These are phyloP conservation scores for Wallacemonas sp. DNA, from an alignment of 208 protist species.

Conservation along the genomic window DNA sequence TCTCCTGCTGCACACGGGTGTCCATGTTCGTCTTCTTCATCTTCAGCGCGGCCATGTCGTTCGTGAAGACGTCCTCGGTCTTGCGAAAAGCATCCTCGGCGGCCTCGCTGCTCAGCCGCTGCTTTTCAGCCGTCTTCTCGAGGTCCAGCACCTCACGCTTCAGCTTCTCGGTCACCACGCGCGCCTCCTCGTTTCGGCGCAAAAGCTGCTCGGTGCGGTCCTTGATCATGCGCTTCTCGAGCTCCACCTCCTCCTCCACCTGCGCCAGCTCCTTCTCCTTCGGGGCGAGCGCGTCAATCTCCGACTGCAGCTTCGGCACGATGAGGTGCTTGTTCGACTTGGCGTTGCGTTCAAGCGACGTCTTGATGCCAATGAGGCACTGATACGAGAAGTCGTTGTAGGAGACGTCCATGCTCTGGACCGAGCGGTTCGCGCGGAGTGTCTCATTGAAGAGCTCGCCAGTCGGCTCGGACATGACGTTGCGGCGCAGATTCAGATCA, in stretches of 20 bases:
- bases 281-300: slow-evolving; percentile 75
- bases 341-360: slow-evolving; percentile 64
- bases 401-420: slow-evolving; percentile 85
- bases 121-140: slow-evolving; percentile 54
- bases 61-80: slow-evolving; percentile 69
- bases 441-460: slow-evolving; percentile 71
- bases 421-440: slow-evolving; percentile 56
- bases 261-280: slow-evolving; percentile 86
- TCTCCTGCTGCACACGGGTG: slow-evolving; percentile 79
- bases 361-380: slow-evolving; percentile 72
- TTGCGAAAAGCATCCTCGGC: slow-evolving; percentile 59
- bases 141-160: slow-evolving; percentile 74
- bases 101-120: slow-evolving; percentile 34
- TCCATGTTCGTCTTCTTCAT: slow-evolving; percentile 72
- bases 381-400: slow-evolving; percentile 94
- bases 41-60: slow-evolving; percentile 49
- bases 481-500: slow-evolving; percentile 80
- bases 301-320: slow-evolving; percentile 67
- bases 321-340: slow-evolving; percentile 67
- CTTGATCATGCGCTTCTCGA: slow-evolving; percentile 82
- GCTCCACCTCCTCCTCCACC: slow-evolving; percentile 80
- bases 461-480: slow-evolving; percentile 71
- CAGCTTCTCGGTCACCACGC: slow-evolving; percentile 74
- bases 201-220: slow-evolving; percentile 86
- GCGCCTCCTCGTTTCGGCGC: slow-evolving; percentile 79